phyloP scores from a whole-genome alignment of 1,139 yeast species.

The Protomyces arabidopsidicola region DNA sequence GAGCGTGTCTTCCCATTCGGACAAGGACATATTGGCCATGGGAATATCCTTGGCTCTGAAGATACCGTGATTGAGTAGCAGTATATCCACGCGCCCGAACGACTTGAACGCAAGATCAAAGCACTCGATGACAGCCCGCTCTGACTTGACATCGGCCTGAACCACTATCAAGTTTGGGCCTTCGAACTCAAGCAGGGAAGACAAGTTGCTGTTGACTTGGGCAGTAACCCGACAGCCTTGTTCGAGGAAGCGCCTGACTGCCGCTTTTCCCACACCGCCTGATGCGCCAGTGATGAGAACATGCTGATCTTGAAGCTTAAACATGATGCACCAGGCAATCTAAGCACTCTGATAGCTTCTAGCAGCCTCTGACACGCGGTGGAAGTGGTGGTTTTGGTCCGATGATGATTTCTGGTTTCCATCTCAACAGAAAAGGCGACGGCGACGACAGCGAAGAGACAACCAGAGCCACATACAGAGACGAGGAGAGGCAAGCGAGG shows the following conservation, averaged over 20 bases:
- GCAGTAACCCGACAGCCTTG: conserved; percentile 17
- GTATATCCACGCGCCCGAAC: conserved; percentile 4
- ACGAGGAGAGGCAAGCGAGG: too few relatives aligned
- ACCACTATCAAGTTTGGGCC: conserved; percentile 13
- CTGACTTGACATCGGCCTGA: conserved; percentile 7
- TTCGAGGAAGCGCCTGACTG: conserved; percentile 8
- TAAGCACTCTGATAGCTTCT: background rate
- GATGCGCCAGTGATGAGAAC: conserved; percentile 22
- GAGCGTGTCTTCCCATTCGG: conserved; percentile 11
- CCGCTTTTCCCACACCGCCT: conserved; percentile 17
- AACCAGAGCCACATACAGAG: too few relatives aligned
- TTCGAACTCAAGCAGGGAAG: conserved; percentile 5
- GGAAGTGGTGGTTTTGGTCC: background rate
- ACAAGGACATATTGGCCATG: conserved; percentile 9
- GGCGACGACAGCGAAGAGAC: too few relatives aligned
- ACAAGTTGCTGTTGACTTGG: conserved; percentile 15
- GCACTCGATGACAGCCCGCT: conserved; percentile 3
- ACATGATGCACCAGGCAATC: background rate
- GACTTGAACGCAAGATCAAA: background rate
- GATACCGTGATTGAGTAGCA: conserved; percentile 20
- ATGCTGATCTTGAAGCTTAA: conserved; percentile 4
- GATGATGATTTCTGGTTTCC: too few relatives aligned
- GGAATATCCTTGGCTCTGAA: conserved; percentile 3
- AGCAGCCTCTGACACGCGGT: background rate
- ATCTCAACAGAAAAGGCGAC: too few relatives aligned